Conservation (phyloP, 345 rosid species). For the Gynandropsis gynandra region DNA sequence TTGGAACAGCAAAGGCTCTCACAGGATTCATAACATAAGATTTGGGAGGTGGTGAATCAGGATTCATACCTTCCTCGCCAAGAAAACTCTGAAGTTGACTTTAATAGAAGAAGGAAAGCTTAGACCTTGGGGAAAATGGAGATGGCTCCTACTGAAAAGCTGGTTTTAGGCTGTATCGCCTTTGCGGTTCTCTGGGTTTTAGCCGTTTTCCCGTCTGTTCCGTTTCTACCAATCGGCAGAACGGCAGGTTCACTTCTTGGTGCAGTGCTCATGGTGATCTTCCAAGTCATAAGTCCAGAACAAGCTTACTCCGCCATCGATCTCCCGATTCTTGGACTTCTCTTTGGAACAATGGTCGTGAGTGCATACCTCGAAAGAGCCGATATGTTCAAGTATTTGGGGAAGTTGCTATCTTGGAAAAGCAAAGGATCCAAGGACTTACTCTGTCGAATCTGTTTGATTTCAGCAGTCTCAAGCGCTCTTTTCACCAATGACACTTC, state of each 20-base stretch:
- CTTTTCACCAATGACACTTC: constrained; percentile 81
- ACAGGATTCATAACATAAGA: too few species aligned
- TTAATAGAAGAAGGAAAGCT: too few species aligned
- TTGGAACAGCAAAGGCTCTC: too few species aligned
- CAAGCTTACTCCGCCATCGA: constrained; percentile 79
- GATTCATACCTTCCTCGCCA: too few species aligned
- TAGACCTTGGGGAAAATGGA: constrained; percentile 35
- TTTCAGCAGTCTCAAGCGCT: constrained; percentile 75
- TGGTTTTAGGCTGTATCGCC: constrained; percentile 58
- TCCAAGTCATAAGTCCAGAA: constrained; percentile 56
- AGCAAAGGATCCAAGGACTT: constrained; percentile 72
- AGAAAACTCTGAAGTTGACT: too few species aligned
- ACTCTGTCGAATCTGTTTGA: constrained; percentile 53
- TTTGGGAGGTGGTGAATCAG: too few species aligned
- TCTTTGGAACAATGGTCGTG: constrained; percentile 88
- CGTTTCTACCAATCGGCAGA: constrained; percentile 71
- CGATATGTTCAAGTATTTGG: constrained; percentile 70
- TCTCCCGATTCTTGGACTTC: constrained; percentile 76
- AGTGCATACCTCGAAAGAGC: constrained; percentile 75
- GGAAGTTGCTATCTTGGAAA: constrained; percentile 60
- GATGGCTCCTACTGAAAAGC: constrained; percentile 44
- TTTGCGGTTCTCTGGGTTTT: constrained; percentile 71
- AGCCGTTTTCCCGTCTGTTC: constrained; percentile 79
- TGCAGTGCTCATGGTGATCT: constrained; percentile 81
- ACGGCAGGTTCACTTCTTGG: constrained; percentile 86